phyloP scores from a whole-genome alignment of 1,284 basidiomycete species.

The Moesziomyces parantarcticus region DNA sequence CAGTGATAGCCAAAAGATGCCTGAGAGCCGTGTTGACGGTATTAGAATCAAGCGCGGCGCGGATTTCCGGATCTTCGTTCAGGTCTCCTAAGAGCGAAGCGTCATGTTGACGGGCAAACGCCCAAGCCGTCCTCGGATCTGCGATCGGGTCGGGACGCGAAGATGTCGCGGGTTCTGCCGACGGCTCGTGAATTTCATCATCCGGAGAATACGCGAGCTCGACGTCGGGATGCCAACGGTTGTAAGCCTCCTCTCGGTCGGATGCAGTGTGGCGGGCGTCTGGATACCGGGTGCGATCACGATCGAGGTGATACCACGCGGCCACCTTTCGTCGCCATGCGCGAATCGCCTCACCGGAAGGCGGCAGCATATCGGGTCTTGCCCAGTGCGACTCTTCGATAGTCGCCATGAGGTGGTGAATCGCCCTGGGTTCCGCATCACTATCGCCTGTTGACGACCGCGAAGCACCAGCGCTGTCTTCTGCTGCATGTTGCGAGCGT shows the following conservation, averaged over 20 bases:
- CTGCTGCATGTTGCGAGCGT: constrained; percentile 5
- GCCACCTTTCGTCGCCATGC: constrained; percentile 41
- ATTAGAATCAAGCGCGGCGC: constrained; percentile 14
- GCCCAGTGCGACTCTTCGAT: constrained; percentile 38
- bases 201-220: constrained; percentile 35
- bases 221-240: constrained; percentile 33
- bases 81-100: constrained; percentile 6
- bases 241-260: constrained; percentile 16
- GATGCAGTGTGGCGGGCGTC: constrained; percentile 4
- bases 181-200: constrained; percentile 26
- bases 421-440: constrained; percentile 20
- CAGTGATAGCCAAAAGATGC: constrained; percentile 2
- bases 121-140: constrained; percentile 21
- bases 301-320: constrained; percentile 38
- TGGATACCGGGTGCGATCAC: constrained; percentile 18
- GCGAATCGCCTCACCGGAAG: constrained; percentile 17
- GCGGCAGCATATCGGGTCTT: constrained; percentile 5
- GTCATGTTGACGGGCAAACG: constrained; percentile 21
- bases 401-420: constrained; percentile 28
- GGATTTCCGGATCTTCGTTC: constrained; percentile 18
- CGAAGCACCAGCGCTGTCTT: neutral
- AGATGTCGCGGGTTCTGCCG: neutral
- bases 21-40: constrained; percentile 15
- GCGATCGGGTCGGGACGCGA: constrained; percentile 31
- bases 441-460: neutral